These are phyloP conservation scores for Seiridium unicorne DNA, from an alignment of 2,329 filamentous ascomycete genomes.

Conservation along the genomic window DNA sequence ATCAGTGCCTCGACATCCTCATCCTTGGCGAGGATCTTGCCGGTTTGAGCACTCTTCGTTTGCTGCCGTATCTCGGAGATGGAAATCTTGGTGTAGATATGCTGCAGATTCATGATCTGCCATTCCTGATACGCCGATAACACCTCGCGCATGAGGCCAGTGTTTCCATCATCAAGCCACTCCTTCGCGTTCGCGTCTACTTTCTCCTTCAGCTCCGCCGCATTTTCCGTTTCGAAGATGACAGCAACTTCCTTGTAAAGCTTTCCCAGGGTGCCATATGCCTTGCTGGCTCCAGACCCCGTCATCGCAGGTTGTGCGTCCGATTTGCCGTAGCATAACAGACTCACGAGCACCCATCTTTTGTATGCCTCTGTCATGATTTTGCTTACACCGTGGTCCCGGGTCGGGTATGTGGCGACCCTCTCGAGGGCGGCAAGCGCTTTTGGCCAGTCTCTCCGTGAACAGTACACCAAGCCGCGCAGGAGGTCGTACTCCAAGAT, in stretches of 20 bases:
- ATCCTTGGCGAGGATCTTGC: slow-evolving; percentile 37
- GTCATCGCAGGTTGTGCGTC: slow-evolving; percentile 55
- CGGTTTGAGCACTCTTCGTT: slow-evolving; percentile 56
- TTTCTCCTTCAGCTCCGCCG: slow-evolving; percentile 61
- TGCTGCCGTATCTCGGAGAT: slow-evolving; percentile 49
- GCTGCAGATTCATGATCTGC: slow-evolving; percentile 70
- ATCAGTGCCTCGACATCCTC: slow-evolving; percentile 46
- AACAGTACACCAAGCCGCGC: slow-evolving; percentile 64
- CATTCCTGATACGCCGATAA: slow-evolving; percentile 70
- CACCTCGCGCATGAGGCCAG: slow-evolving; percentile 68
- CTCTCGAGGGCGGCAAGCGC: slow-evolving; percentile 62
- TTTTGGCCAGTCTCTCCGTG: slow-evolving; percentile 58
- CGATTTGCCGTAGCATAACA: slow-evolving; percentile 67
- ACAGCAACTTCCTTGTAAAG: slow-evolving; percentile 70
- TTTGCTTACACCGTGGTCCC: slow-evolving; percentile 63
- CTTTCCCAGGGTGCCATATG: slow-evolving; percentile 57
- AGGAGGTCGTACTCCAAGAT: slow-evolving; percentile 68
- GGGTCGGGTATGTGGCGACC: slow-evolving; percentile 65
- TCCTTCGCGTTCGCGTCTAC: slow-evolving; percentile 53
- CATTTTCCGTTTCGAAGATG: slow-evolving; percentile 59
- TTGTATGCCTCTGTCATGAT: slow-evolving; percentile 89
- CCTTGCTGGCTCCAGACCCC: slow-evolving; percentile 35
- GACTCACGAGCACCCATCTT: slow-evolving; percentile 78
- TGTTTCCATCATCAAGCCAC: slow-evolving; percentile 73
- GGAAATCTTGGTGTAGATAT: slow-evolving; percentile 64